Percentiles rank a stretch among this genome's conserved stretches.
These are phyloP conservation scores for Cutaneotrichosporon arboriforme DNA, from an alignment of 1,284 basidiomycete species.

Conservation along the genomic window DNA sequence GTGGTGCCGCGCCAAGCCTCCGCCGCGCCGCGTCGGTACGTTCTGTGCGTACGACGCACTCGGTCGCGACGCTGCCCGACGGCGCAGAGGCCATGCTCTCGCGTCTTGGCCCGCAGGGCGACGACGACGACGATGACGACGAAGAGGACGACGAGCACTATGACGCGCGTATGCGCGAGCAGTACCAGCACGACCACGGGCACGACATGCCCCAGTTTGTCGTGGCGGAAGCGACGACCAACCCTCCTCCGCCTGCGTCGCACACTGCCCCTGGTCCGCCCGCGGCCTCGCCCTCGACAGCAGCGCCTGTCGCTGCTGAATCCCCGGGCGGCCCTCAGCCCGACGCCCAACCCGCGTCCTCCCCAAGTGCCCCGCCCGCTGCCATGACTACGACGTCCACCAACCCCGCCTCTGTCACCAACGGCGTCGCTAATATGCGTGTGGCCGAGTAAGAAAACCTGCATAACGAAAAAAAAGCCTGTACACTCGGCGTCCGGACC, in stretches of 20 bases:
- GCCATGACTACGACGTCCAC: too few relatives aligned
- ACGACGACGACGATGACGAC: constrained; percentile 12
- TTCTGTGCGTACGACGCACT: constrained; percentile 24
- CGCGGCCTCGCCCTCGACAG: neutral
- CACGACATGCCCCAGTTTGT: constrained; percentile 22
- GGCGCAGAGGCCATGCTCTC: constrained; percentile 48
- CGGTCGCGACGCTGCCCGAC: constrained; percentile 42
- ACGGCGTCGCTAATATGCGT: neutral
- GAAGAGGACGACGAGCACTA: constrained; percentile 10
- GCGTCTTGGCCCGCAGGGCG: constrained; percentile 24
- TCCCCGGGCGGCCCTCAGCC: too few relatives aligned
- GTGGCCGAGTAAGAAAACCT: neutral
- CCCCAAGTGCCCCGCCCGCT: too few relatives aligned
- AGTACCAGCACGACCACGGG: constrained; percentile 3
- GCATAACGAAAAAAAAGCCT: too few relatives aligned
- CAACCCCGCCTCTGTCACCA: neutral
- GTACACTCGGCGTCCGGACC: too few relatives aligned
- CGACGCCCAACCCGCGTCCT: too few relatives aligned
- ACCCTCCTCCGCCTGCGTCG: neutral
- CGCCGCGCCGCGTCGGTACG: constrained; percentile 27
- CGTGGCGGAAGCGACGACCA: constrained; percentile 11
- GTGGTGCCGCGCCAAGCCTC: constrained; percentile 9
- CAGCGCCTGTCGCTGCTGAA: neutral
- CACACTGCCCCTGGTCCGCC: neutral
- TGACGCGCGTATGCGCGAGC: neutral